Evolutionary conservation across 2,329 filamentous ascomycete genomes (phyloP).

Genomic region (Colletotrichum karsti): DNA sequence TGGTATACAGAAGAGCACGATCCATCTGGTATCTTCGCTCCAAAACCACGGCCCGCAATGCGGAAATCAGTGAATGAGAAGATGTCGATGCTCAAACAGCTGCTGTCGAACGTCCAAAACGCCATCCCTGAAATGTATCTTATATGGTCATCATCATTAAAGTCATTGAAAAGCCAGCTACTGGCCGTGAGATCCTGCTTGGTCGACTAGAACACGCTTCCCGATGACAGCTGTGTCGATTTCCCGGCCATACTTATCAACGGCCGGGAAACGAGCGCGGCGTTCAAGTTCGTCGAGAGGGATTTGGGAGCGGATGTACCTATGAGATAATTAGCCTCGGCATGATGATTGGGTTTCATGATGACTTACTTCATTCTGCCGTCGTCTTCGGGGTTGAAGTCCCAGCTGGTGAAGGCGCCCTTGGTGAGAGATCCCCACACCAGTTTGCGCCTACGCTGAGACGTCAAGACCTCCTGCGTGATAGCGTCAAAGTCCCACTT

Average conservation of each 20-base stretch:
- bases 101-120: background rate
- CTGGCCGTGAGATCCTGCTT: conserved; percentile 54
- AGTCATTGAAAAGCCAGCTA: conserved; percentile 32
- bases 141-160: conserved; percentile 19
- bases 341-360: background rate
- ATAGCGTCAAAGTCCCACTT: conserved; percentile 87
- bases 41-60: conserved; percentile 10
- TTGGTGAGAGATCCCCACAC: conserved; percentile 83
- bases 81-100: background rate
- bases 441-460: conserved; percentile 81
- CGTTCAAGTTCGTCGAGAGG: conserved; percentile 84
- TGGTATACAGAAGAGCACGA: conserved; percentile 1
- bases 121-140: conserved; percentile 17
- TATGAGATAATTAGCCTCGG: conserved; percentile 38
- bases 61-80: conserved; percentile 4
- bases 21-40: conserved; percentile 8
- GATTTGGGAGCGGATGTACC: conserved; percentile 87
- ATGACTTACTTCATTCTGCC: conserved; percentile 68
- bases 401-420: conserved; percentile 84
- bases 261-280: conserved; percentile 75
- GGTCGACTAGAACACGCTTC: conserved; percentile 44
- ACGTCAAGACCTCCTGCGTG: conserved; percentile 76
- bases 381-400: conserved; percentile 80
- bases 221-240: conserved; percentile 41
- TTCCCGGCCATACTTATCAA: conserved; percentile 63